phyloP scores from a whole-genome alignment of 352 stramenopile species.

The Aphanomyces invadans region DNA sequence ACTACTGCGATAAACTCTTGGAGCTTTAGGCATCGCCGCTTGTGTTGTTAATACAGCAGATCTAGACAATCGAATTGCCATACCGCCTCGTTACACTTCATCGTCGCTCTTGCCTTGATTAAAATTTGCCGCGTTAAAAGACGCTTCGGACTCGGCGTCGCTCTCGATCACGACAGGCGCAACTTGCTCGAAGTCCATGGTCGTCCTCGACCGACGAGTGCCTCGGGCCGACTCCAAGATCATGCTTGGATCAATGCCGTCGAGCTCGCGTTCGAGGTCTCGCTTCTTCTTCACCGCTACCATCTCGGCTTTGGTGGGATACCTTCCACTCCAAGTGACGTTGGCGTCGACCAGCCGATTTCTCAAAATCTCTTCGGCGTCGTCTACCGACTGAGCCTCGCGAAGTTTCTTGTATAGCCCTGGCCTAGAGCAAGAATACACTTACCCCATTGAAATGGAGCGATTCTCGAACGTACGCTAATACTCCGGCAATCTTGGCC shows the following conservation, averaged over 20 bases:
- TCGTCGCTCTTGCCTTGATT: conserved; percentile 8
- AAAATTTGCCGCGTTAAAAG: background rate
- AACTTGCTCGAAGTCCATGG: background rate
- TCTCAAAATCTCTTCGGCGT: conserved; percentile 51
- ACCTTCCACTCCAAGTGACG: conserved; percentile 48
- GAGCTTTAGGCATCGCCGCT: conserved; percentile 26
- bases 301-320: conserved; percentile 61
- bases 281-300: conserved; percentile 58
- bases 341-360: conserved; percentile 39
- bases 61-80: too few relatives aligned
- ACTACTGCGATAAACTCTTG: conserved; percentile 63
- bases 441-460: background rate
- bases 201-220: background rate
- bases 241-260: conserved; percentile 73
- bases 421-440: conserved; percentile 35
- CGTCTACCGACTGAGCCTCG: conserved; percentile 31
- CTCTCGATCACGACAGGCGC: background rate
- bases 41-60: too few relatives aligned
- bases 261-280: conserved; percentile 58
- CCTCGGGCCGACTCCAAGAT: conserved; percentile 40
- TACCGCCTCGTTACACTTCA: conserved; percentile 12
- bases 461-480: conserved; percentile 47
- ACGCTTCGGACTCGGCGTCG: conserved; percentile 15
- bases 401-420: conserved; percentile 56
- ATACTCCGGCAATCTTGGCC: conserved; percentile 48